Conservation (phyloP, 495 filamentous ascomycete species). For the Trichodelitschia bisporula region DNA sequence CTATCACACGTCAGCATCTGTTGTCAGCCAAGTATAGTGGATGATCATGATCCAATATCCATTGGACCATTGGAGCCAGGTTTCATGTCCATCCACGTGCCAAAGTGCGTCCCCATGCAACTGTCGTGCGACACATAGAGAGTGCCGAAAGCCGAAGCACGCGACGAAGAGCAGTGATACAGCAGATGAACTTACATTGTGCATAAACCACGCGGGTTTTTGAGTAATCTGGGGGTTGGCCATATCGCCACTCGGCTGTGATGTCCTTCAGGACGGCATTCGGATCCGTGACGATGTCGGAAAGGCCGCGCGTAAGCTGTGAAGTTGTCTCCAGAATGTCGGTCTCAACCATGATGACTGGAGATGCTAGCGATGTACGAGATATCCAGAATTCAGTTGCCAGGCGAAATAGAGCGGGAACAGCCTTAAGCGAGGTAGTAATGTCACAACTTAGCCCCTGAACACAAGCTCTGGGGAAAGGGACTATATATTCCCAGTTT, state of each 20-base stretch:
- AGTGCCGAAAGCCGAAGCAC: neutral
- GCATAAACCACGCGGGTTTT: slow-evolving; percentile 27
- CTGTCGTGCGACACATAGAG: neutral
- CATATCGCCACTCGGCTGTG: slow-evolving; percentile 30
- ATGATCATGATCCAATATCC: neutral
- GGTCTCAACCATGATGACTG: too few species aligned
- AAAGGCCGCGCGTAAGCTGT: too few species aligned
- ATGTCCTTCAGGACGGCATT: slow-evolving; percentile 32
- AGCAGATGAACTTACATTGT: slow-evolving; percentile 19
- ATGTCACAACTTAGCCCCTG: too few species aligned
- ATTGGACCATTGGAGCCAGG: neutral
- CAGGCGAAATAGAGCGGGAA: too few species aligned
- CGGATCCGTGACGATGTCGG: slow-evolving; percentile 34
- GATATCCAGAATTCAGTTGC: too few species aligned
- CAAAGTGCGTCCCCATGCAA: neutral
- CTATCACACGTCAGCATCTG: slow-evolving; percentile 13
- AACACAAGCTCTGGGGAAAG: too few species aligned
- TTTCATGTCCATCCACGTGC: neutral
- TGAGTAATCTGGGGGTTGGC: slow-evolving; percentile 30
- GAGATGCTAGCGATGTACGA: too few species aligned
- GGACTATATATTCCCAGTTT: too few species aligned
- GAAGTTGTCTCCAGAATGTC: too few species aligned
- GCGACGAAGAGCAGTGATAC: neutral
- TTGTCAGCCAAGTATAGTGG: slow-evolving; percentile 1
- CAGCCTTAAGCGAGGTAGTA: too few species aligned